Evolutionary conservation across 805 yeast genomes (phyloP), one percentile per base, ranked within the genome.

Genomic region (Candida succiphila): DNA sequence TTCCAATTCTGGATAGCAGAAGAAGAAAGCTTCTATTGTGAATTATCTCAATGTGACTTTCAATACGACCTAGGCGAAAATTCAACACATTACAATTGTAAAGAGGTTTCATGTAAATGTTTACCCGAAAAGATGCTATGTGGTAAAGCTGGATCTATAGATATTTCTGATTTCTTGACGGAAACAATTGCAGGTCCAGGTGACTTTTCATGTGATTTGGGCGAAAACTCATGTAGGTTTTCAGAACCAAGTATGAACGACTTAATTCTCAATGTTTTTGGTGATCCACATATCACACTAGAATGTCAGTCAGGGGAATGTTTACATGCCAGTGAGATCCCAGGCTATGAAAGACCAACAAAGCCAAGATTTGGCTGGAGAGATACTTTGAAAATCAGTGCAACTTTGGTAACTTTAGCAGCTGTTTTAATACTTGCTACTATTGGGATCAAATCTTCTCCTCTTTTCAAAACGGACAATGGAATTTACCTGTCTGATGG

Each of bases 181-280:
- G 92, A 88, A 51, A 83, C 95, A 5, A 87, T 92, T 39, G 63
- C 62, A 25, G 98, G 98, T 2, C 98, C 98, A 0, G 98, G 95
- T 22, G 88, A 82, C 41, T 87, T 92, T 48, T 60, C 75, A 4
- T 92, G 98, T 60, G 84, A 86, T 52, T 54, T 83, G 17, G 54
- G 59, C 5, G 53, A 69, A 13, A 72, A 66, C 27, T 58, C 65
- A 30, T 92, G 98, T 60, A 65, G 65, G 30, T 92, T 92, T 49
- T 78, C 89, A 3, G 98, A 92, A 52, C 97, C 98, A 29, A 78
- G 92, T 35, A 89, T 92, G 96, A 84, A 92, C 58, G 94, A 84
- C 43, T 67, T 92, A 48, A 92, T 92, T 37, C 67, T 75, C 37
- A 76, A 85, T 7, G 94, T 92, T 3, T 92, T 92, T 60, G 98